Evolutionary conservation across 192 early-diverging fungal species (phyloP), one percentile per base, ranked within the genome.

Genomic region (Jimgerdemannia lactiflua): DNA sequence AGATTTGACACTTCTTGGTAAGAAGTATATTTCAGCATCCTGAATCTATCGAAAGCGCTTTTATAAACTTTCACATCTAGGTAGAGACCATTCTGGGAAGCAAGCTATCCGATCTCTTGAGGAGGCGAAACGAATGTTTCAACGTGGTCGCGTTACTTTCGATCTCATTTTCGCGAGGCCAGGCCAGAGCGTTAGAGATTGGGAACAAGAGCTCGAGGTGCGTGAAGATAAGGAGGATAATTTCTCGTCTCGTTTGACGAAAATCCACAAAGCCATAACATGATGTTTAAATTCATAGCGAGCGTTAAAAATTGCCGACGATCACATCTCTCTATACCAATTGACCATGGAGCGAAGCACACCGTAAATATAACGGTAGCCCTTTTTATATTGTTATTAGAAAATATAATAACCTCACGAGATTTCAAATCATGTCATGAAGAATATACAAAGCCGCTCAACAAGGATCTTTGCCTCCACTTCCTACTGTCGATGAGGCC

Each of bases 301-400:
- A 42, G 78, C 82, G 6, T 69, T 88, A 69, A 76, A 82, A 39
- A 76, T 88, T 18, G 87, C 86, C 4, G 82, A 79, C 19, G 67
- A 86, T 71, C 87, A 88, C 54, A 71, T 88, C 4, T 87, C 86
- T 11, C 71, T 89, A 17, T 89, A 89, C 65, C 86, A 89, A 74
- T 74, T 89, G 14, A 87, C 86, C 10, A 67, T 89, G 7, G 86
- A 89, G 44, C 79, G 72, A 4, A 83, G 87, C 14, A 89, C 87
- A 66, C 82, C 80, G 86, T 87, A 80, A 78, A 80, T 70, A 2
- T 10, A 42, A 72, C 19, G 8, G 49, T 10, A 59, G 2, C 8
- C 49, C 49, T 10, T 59, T 54, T 59, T 29, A 29, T 42, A 29
- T 19, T 43, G 3, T 39, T 66, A 4, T 54, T 11, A 14, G 3